Evolutionary conservation across 176 grass and related monocot species (phyloP), one percentile per base, ranked within the genome.

Genomic region (Themeda triandra): DNA sequence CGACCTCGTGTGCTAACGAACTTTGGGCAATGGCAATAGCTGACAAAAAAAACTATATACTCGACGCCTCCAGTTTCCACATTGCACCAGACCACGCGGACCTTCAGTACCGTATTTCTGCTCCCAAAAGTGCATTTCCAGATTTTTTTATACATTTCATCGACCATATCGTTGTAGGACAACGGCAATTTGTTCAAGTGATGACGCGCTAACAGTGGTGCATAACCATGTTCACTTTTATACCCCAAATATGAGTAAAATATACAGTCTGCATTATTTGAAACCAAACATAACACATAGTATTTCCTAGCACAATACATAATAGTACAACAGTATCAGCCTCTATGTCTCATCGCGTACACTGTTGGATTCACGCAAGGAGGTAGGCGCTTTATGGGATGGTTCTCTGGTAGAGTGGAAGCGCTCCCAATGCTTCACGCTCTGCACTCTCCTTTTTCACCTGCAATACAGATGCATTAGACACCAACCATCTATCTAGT

Each of bases 371-470:
- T 58, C 32, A 79, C 23, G 8, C 3, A 46, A 10, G 13, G 80
- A 5, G 28, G 32, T 1, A 66, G 21, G 45, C 15, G 19, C 41
- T 66, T 91, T 58, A 93, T 62, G 94, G 94, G 71, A 96, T 90
- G 71, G 91, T 87, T 58, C 94, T 80, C 91, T 96, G 88, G 67
- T 96, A 96, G 17, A 96, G 84, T 35, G 91, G 91, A 73, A 96
- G 91, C 46, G 91, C 94, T 86, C 91, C 91, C 25, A 96, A 71
- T 66, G 91, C 94, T 69, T 96, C 91, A 68, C 91, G 89, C 62
- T 96, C 94, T 32, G 91, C 81, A 13, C 60, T 82, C 86, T 96
- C 88, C 81, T 87, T 96, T 89, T 96, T 91, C 27, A 96, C 91
- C 94, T 93, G 86, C 49, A 76, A 81, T 40, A 31, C 12, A 64